These are phyloP conservation scores for Beta vulgaris DNA, from an alignment of 148 eudicot genomes.

Conservation along the genomic window DNA sequence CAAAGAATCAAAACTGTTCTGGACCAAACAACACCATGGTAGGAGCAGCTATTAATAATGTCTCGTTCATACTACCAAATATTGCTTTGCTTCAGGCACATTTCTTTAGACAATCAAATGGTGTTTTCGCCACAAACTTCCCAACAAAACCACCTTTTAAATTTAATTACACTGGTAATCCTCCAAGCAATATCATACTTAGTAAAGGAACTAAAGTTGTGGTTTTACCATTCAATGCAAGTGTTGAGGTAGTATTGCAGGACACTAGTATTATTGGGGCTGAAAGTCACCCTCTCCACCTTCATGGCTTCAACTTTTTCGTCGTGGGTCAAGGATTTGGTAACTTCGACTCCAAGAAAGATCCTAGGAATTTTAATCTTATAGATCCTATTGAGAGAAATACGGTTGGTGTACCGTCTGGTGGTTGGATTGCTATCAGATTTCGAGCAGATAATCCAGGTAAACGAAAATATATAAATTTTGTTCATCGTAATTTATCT, in stretches of 20 bases:
- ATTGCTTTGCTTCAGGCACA: slow-evolving; percentile 27
- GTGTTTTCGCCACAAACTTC: slow-evolving; percentile 15
- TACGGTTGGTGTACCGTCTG: slow-evolving; percentile 30
- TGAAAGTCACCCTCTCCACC: slow-evolving; percentile 34
- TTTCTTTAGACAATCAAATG: slow-evolving; percentile 22
- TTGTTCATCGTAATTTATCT: no score
- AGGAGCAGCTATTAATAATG: slow-evolving; percentile 21
- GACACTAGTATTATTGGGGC: slow-evolving; percentile 28
- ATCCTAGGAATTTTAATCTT: slow-evolving; percentile 24
- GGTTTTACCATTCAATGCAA: slow-evolving; percentile 14
- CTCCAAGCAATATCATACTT: slow-evolving; percentile 19
- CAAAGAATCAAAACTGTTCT: slow-evolving; percentile 16
- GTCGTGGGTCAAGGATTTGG: slow-evolving; percentile 30
- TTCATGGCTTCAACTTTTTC: slow-evolving; percentile 31
- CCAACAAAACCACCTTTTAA: slow-evolving; percentile 13
- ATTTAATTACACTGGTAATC: slow-evolving; percentile 29
- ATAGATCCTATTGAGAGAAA: slow-evolving; percentile 32
- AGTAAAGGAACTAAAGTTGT: slow-evolving; percentile 18
- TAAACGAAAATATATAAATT: no score
- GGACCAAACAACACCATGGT: slow-evolving; percentile 30
- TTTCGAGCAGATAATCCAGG: slow-evolving; percentile 33
- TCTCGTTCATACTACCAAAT: slow-evolving; percentile 18
- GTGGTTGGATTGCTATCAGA: slow-evolving; percentile 33
- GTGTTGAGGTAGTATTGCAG: slow-evolving; percentile 28
- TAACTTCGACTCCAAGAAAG: slow-evolving; percentile 25